Base-by-base conservation (phyloP, 1,284 basidiomycete genomes). In the Ustilago tritici region DNA sequence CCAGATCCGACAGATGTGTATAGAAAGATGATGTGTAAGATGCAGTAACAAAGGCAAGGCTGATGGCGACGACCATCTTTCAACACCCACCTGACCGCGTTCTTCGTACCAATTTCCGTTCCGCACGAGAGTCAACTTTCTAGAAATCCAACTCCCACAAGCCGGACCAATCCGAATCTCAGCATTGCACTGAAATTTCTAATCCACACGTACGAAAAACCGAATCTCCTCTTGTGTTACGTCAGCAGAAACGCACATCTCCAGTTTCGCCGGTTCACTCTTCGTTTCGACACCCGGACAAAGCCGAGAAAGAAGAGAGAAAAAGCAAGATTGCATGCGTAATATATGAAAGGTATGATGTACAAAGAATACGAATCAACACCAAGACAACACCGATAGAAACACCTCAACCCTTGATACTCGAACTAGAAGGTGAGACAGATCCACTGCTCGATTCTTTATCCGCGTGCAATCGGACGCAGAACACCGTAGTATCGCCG, bases 401-500 rank as follows among this genome's bases (percentile, higher is more conserved):
- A 46, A 34, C 3, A 50, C 56, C 19, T 72, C 70, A 73, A 2
- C 70, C 61, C 63, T 67, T 64, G 57, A 64, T 62, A 38, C 52
- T 57, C 38, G 70, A 70, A 61, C 61, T 70, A 23, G 74, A 71
- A 28, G 74, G 65, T 17, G 69, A 71, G 41, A 64, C 62, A 31
- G 69, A 65, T 23, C 75, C 66, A 36, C 63, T 66, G 56, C 62
- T 65, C 36, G 57, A 50, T 31, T 69, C 69, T 49, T 63, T 69
- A 12, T 77, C 75, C 35, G 75, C 61, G 46, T 81, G 79, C 47
- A 82, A 59, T n/a, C 79, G 65, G 19, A 84, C 78, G 57, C 75
- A 78, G 55, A 79, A 83, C 34, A 82, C 78, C n/a, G 80, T 78
- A 11, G 77, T 76, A 53, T 84, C 83, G 35, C 83, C 82, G 50